These are phyloP conservation scores for Podila epicladia DNA, from an alignment of 192 early-diverging fungal genomes.

Conservation along the genomic window DNA sequence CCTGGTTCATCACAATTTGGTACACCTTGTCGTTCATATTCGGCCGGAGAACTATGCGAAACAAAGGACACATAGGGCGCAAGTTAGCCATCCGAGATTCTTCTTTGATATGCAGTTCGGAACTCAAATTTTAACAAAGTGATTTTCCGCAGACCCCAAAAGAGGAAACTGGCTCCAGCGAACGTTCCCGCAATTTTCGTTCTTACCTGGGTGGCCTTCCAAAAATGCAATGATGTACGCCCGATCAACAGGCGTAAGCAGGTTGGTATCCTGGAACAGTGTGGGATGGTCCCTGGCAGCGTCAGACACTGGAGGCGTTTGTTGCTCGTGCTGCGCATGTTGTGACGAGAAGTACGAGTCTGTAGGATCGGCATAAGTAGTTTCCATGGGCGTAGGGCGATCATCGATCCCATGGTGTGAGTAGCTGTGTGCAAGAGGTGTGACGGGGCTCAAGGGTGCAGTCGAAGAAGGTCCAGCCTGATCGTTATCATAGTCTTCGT, in stretches of 20 bases:
- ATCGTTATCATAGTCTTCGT: constrained; percentile 11
- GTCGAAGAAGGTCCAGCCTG: not conserved
- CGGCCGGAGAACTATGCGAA: constrained; percentile 35
- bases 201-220: constrained; percentile 46
- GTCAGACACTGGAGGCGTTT: not conserved
- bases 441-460: constrained; percentile 25
- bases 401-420: constrained; percentile 22
- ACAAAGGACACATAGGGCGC: not conserved
- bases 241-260: constrained; percentile 28
- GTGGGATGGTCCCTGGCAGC: constrained; percentile 27
- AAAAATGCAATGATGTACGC: constrained; percentile 39
- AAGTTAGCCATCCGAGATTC: not conserved
- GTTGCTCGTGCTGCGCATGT: constrained; percentile 1
- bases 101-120: not conserved
- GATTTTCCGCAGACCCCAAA: not conserved
- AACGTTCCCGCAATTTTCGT: not conserved
- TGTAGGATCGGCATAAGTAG: not conserved
- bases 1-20: constrained; percentile 51
- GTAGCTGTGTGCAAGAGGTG: constrained; percentile 16
- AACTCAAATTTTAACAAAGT: too few relatives aligned
- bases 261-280: constrained; percentile 44
- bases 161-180: not conserved
- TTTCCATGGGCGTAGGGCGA: not conserved
- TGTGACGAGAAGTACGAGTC: constrained; percentile 23
- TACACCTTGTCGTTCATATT: constrained; percentile 33